A percentile compares a stretch with the other conserved stretches of the same genome.
phyloP scores from a whole-genome alignment of 2,329 filamentous ascomycete species.

The Colletotrichum tropicale region DNA sequence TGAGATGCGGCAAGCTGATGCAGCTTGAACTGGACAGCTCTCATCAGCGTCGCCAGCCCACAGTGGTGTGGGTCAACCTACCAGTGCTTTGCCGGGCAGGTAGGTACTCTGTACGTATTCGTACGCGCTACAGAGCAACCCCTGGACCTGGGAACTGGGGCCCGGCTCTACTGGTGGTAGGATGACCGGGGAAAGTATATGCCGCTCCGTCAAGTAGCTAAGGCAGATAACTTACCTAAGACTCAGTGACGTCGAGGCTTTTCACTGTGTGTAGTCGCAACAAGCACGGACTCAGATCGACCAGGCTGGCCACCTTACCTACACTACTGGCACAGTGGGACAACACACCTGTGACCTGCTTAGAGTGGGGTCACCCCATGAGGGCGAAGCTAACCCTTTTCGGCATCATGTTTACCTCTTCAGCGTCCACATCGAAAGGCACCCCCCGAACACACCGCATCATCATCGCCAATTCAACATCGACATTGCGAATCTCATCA shows the following conservation, averaged over 20 bases:
- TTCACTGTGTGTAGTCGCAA: neutral
- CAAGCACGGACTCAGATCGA: neutral
- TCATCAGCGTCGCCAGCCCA: conserved; percentile 8
- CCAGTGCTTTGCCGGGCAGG: neutral
- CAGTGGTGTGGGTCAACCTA: neutral
- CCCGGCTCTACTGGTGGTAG: neutral
- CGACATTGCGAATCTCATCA: neutral
- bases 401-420: conserved; percentile 34
- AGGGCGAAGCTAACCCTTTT: conserved; percentile 17
- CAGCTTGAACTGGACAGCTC: conserved; percentile 17
- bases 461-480: neutral
- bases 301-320: neutral
- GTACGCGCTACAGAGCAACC: neutral
- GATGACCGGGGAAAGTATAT: neutral
- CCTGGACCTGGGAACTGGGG: neutral
- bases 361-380: neutral
- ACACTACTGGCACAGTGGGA: neutral
- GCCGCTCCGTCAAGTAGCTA: neutral
- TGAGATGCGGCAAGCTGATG: neutral
- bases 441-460: conserved; percentile 6
- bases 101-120: neutral
- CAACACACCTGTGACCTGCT: neutral
- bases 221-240: neutral
- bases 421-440: neutral
- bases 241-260: neutral